A percentile compares a stretch with the other conserved stretches of the same genome.
phyloP scores from a whole-genome alignment of 2,329 filamentous ascomycete genomes.

The Bipolaris oryzae region DNA sequence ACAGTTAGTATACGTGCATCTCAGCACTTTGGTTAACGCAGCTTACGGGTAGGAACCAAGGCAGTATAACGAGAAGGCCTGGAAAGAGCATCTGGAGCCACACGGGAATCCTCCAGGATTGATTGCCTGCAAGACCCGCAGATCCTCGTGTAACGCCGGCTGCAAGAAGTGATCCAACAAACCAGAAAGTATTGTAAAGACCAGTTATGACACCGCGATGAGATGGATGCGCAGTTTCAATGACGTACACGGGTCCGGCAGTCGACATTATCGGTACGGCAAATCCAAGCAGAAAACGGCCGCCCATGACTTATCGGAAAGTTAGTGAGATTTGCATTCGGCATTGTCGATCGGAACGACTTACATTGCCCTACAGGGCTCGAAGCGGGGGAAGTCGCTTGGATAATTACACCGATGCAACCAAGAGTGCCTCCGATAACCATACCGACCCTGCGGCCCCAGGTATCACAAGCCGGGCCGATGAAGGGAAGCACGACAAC shows the following conservation, averaged over 20 bases:
- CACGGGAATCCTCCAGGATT: slow-evolving; percentile 31
- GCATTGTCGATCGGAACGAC: not conserved
- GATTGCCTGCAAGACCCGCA: slow-evolving; percentile 22
- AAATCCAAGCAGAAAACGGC: slow-evolving; percentile 65
- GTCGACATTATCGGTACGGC: slow-evolving; percentile 63
- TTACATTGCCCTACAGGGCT: slow-evolving; percentile 48
- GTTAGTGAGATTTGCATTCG: not conserved
- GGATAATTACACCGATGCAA: slow-evolving; percentile 56
- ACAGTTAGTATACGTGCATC: not conserved
- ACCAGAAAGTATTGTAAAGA: slow-evolving; percentile 54
- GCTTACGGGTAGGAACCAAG: slow-evolving; percentile 63
- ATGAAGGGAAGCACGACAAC: slow-evolving; percentile 56
- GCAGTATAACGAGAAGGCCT: slow-evolving; percentile 51
- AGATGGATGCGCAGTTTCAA: slow-evolving; percentile 65
- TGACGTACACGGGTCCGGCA: slow-evolving; percentile 64
- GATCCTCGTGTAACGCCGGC: slow-evolving; percentile 34
- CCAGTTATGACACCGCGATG: slow-evolving; percentile 58
- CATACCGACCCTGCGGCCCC: slow-evolving; percentile 54
- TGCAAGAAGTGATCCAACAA: slow-evolving; percentile 46
- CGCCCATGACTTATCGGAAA: slow-evolving; percentile 53
- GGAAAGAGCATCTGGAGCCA: slow-evolving; percentile 39
- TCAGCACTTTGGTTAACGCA: not conserved
- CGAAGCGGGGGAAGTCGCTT: slow-evolving; percentile 53
- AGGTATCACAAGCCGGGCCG: slow-evolving; percentile 54
- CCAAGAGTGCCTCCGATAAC: slow-evolving; percentile 59